A percentile compares a stretch with the other conserved stretches of the same genome.
These are phyloP conservation scores for Scheffersomyces segobiensis DNA, from an alignment of 1,139 yeast species.

Conservation along the genomic window DNA sequence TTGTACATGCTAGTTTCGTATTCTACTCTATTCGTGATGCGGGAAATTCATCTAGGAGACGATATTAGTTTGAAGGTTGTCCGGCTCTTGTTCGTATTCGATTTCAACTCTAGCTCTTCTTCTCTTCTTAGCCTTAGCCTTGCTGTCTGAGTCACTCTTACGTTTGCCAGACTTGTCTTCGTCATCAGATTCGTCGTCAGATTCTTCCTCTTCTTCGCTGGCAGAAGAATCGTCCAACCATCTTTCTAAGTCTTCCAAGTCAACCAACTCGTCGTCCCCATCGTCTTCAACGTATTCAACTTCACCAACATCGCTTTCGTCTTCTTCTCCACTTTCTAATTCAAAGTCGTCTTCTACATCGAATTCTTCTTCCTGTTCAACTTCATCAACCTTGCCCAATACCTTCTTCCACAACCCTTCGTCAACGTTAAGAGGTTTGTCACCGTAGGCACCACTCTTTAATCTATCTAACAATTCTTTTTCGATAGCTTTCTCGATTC, in stretches of 20 bases:
- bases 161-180: constrained; percentile 34
- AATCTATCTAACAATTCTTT: constrained; percentile 90
- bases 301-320: constrained; percentile 72
- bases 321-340: constrained; percentile 53
- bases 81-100: constrained; percentile 77
- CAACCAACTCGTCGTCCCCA: constrained; percentile 86
- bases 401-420: constrained; percentile 95
- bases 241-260: constrained; percentile 85
- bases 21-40: not conserved
- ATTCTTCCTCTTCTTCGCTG: constrained; percentile 25
- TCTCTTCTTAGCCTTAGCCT: constrained; percentile 41
- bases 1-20: not conserved
- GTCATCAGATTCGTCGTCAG: constrained; percentile 18
- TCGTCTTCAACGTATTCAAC: constrained; percentile 85
- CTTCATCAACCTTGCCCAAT: constrained; percentile 66
- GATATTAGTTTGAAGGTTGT: constrained; percentile 33
- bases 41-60: constrained; percentile 15
- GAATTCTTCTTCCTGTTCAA: constrained; percentile 63
- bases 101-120: constrained; percentile 80
- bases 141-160: constrained; percentile 37
- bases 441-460: constrained; percentile 98
- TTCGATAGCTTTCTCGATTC: constrained; percentile 93
- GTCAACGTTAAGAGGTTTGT: constrained; percentile 93
- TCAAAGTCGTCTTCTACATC: constrained; percentile 61
- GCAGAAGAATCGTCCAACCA: constrained; percentile 75